These are phyloP conservation scores for Bacidia gigantensis DNA, from an alignment of 495 filamentous ascomycete genomes.

Conservation along the genomic window DNA sequence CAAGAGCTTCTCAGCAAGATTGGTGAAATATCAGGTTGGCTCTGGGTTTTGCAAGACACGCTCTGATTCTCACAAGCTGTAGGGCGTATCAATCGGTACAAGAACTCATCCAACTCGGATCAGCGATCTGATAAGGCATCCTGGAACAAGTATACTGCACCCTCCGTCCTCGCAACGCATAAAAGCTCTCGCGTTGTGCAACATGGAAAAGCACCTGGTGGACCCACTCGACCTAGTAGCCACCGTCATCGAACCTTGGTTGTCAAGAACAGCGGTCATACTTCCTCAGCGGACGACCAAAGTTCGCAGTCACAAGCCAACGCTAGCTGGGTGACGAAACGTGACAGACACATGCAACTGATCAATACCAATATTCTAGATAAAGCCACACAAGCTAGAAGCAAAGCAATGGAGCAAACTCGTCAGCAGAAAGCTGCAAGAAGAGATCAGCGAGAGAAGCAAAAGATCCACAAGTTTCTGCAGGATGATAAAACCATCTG, in stretches of 20 bases:
- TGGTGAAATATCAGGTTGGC: constrained; percentile 53
- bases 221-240: not conserved
- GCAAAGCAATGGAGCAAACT: constrained; percentile 62
- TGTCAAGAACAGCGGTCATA: constrained; percentile 44
- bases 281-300: constrained; percentile 27
- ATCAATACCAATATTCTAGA: constrained; percentile 79
- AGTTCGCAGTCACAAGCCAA: constrained; percentile 18
- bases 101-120: constrained; percentile 35
- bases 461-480: constrained; percentile 37
- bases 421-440: constrained; percentile 43
- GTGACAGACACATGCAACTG: constrained; percentile 73
- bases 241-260: constrained; percentile 53
- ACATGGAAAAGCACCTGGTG: not conserved
- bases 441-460: constrained; percentile 51
- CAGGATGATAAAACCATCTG: constrained; percentile 11
- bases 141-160: constrained; percentile 12
- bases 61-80: constrained; percentile 21
- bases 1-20: constrained; percentile 66
- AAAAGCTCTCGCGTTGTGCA: constrained; percentile 1
- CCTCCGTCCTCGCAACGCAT: constrained; percentile 16
- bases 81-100: constrained; percentile 80
- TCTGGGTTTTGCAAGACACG: constrained; percentile 18
- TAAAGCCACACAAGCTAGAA: constrained; percentile 53
- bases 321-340: constrained; percentile 59
- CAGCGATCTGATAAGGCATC: constrained; percentile 10